A percentile compares a stretch with the other conserved stretches of the same genome.
Conservation (phyloP, 345 rosid species). For the Populus pruinosa region DNA sequence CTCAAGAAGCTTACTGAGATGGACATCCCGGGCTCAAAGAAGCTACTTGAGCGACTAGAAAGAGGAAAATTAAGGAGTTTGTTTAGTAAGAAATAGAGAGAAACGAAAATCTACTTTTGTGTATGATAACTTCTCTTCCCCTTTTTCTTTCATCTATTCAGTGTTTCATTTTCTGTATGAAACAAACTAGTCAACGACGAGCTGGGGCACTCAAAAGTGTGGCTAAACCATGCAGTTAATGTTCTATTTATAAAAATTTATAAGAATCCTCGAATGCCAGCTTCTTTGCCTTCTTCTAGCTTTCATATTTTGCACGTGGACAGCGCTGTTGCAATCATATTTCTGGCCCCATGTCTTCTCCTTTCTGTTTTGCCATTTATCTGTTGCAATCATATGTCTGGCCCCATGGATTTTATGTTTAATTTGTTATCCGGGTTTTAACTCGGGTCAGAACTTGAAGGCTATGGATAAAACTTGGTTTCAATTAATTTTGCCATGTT, state of each 20-base stretch:
- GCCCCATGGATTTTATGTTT: too few relatives aligned
- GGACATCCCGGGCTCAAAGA: conserved; percentile 85
- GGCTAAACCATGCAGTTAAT: conserved; percentile 22
- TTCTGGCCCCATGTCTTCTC: background rate
- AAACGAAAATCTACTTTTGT: conserved; percentile 12
- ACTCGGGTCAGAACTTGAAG: too few relatives aligned
- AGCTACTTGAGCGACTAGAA: conserved; percentile 78
- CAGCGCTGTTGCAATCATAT: background rate
- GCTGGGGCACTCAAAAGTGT: background rate
- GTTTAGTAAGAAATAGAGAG: conserved; percentile 57
- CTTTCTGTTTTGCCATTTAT: background rate
- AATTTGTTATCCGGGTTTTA: too few relatives aligned
- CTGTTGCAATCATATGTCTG: background rate
- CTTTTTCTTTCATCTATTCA: conserved; percentile 13
- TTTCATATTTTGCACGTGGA: background rate
- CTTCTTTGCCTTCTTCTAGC: background rate
- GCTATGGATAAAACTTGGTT: too few relatives aligned
- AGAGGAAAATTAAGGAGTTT: conserved; percentile 70
- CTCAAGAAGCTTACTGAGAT: conserved; percentile 81
- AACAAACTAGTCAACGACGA: conserved; percentile 26
- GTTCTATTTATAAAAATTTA: conserved; percentile 14
- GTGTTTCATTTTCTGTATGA: conserved; percentile 57
- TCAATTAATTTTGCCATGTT: background rate
- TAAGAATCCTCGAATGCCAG: background rate
- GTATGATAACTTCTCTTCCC: conserved; percentile 16